Base-by-base conservation (phyloP, 306 rosid species). In the Trichosanthes truncata region DNA sequence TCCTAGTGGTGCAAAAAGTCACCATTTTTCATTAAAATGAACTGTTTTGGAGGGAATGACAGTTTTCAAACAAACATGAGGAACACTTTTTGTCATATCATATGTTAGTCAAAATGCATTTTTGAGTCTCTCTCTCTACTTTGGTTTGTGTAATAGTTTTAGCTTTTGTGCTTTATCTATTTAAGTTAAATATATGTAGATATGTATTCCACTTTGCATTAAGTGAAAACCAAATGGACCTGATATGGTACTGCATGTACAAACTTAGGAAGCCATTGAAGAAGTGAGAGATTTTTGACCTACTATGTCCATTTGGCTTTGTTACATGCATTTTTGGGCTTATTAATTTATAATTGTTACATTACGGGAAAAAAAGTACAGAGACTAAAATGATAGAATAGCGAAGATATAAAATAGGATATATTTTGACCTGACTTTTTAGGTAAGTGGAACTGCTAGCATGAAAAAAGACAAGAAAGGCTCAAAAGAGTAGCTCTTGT, bases 401-500 rank as follows among this genome's bases (percentile, higher is more conserved):
- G 65, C 36, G 38, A 5, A 35, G 25, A 33, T 67, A 45, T 71
- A 41, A 23, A 72, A 23, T 72, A 72, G 8, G 53, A 23, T 72
- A 41, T 46, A 26, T 45, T 45, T 43, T 46, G 57, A 72, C 40
- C 57, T 69, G 38, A 46, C 57, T 25, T 84, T 85, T 78, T 43
- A 63, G 84, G 78, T 12, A 74, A 17, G 41, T 74, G 78, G 78
- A 71, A 92, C 88, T 89, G 91, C 88, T 90, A 84, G 89, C 90
- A 79, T 90, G 89, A 87, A 89, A 86, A 80, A 56, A 78, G 89
- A 87, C 90, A 87, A 68, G 69, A 40, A 72, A 74, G 76, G 9
- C 84, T 76, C 68, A 75, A 48, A 63, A 81, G 40, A 78, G 74
- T 79, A 79, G 75, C 80, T 65, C 82, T 74, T 63, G 73, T 77